Base-by-base conservation (phyloP, 2,329 filamentous ascomycete species). In the Rutstroemia sp. region DNA sequence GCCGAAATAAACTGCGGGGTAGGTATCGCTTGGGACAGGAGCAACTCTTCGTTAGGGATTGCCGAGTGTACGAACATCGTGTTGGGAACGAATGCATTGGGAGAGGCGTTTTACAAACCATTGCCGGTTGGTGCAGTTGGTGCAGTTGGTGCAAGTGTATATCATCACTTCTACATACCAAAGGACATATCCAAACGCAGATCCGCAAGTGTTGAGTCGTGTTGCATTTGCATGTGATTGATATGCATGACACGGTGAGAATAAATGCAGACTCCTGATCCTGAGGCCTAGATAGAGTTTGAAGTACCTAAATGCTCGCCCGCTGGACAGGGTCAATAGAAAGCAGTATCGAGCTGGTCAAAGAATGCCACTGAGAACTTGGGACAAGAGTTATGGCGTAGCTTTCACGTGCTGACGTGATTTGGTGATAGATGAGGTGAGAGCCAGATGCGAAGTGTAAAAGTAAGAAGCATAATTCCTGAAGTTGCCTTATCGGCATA, bases 1-100 rank as follows among this genome's bases (percentile, higher is more conserved):
- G 79, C 86, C 86, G 63, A 86, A 78, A 73, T 70, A 65, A 57
- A 55, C 12, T n/a, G 21, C 23, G 16, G 19, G 18, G 34, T 58
- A 19, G 45, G 56, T 23, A 56, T 27, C 21, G 39, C 27, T 49
- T 38, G 49, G 19, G 39, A 34, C 30, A 34, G 27, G 30, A 53
- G 21, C 47, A 41, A 42, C 49, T 41, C 25, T 47, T 50, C 19
- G 38, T 51, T 44, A 10, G 45, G 54, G 52, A 46, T 30, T 48
- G 46, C 49, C 54, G 16, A 45, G 25, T 66, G 66, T 67, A 67
- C 58, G 58, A 66, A 63, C 46, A 65, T 41, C 27, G 41, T 52
- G 57, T 51, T 55, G 54, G 54, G 48, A 59, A 56, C 55, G 46
- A 47, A 39, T 60, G 58, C 59, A 66, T 63, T 54, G 55, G 25